Percentiles rank a stretch among this genome's conserved stretches.
phyloP scores from a whole-genome alignment of 768 basidiomycete species.

The Myochromella boudieri region DNA sequence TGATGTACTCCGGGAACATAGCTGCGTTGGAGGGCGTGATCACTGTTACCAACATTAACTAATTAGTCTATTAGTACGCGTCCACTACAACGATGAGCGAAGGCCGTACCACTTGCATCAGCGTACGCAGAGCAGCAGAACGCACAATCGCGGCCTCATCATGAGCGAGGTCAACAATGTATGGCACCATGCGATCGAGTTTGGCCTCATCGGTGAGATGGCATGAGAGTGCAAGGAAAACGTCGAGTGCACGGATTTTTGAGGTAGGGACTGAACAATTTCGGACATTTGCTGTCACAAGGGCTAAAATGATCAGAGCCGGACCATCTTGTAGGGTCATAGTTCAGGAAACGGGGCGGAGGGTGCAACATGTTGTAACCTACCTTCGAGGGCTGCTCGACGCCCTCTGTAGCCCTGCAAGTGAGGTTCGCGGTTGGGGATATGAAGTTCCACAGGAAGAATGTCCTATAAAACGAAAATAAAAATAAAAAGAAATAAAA shows the following conservation, averaged over 20 bases:
- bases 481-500: neutral
- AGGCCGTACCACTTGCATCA: slow-evolving; percentile 77
- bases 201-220: slow-evolving; percentile 94
- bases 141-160: slow-evolving; percentile 86
- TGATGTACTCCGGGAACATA: slow-evolving; percentile 93
- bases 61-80: neutral
- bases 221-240: slow-evolving; percentile 77
- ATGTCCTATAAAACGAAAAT: slow-evolving; percentile 52
- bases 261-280: slow-evolving; percentile 86
- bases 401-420: slow-evolving; percentile 34
- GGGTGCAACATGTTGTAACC: neutral
- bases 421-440: slow-evolving; percentile 70
- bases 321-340: slow-evolving; percentile 69
- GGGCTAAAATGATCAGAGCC: slow-evolving; percentile 82
- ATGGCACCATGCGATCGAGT: slow-evolving; percentile 90
- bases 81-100: neutral
- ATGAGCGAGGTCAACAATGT: slow-evolving; percentile 82
- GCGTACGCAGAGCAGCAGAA: slow-evolving; percentile 70
- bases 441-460: slow-evolving; percentile 73
- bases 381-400: slow-evolving; percentile 65
- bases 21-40: slow-evolving; percentile 39
- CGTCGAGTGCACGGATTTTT: slow-evolving; percentile 80
- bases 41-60: slow-evolving; percentile 26
- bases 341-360: neutral
- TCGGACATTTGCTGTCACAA: slow-evolving; percentile 86